Conservation (phyloP, 2,329 filamentous ascomycete genomes). For the Mollisia scopiformis region DNA sequence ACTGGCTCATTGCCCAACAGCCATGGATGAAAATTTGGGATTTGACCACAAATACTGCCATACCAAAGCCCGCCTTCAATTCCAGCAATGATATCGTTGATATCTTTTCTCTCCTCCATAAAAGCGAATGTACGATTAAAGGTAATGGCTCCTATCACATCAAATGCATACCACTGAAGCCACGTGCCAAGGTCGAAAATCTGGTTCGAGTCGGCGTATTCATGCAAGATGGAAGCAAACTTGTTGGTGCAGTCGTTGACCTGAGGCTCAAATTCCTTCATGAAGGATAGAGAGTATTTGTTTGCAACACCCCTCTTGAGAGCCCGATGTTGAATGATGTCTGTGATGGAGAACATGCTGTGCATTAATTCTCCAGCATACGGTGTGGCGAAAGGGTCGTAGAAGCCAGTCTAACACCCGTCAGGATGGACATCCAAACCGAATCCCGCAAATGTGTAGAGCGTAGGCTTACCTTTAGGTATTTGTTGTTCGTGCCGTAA, state of each 20-base stretch:
- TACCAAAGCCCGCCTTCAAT: neutral
- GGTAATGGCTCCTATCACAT: conserved; percentile 53
- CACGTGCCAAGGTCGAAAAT: conserved; percentile 29
- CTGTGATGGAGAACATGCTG: conserved; percentile 19
- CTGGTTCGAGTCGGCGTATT: neutral
- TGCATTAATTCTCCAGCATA: conserved; percentile 1
- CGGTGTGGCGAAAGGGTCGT: neutral
- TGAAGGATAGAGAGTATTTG: conserved; percentile 20
- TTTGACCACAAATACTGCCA: no score
- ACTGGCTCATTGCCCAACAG: no score
- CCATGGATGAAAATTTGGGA: no score
- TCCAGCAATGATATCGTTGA: conserved; percentile 6
- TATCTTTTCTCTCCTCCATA: neutral
- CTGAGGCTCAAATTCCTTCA: conserved; percentile 16
- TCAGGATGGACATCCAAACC: no score
- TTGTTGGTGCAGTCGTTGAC: conserved; percentile 18
- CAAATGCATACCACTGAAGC: conserved; percentile 49
- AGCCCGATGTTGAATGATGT: conserved; percentile 14
- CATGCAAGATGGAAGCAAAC: conserved; percentile 6
- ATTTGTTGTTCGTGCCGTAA: conserved; percentile 18
- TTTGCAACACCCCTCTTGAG: conserved; percentile 20
- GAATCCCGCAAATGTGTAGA: neutral
- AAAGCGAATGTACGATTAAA: conserved; percentile 21
- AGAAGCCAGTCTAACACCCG: neutral
- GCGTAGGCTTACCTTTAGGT: conserved; percentile 14